Conservation (phyloP, 2,329 filamentous ascomycete genomes). For the Blastomyces gilchristii region DNA sequence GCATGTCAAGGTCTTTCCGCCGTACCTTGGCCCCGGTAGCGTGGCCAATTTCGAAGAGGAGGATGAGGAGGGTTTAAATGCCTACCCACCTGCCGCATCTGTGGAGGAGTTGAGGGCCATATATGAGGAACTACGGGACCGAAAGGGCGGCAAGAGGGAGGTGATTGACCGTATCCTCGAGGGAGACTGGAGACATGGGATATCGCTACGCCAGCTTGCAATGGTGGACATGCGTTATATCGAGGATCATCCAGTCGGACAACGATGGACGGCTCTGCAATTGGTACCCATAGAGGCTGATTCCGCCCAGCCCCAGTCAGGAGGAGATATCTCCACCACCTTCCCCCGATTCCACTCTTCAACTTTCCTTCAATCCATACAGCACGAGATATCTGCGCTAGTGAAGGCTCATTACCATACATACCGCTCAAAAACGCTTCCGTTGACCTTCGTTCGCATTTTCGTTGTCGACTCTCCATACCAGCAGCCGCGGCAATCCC, state of each 20-base stretch:
- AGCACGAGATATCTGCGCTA: slow-evolving; percentile 62
- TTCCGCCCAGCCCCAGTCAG: slow-evolving; percentile 16
- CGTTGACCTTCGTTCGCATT: slow-evolving; percentile 64
- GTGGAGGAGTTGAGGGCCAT: slow-evolving; percentile 56
- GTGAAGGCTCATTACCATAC: slow-evolving; percentile 78
- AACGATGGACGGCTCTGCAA: slow-evolving; percentile 46
- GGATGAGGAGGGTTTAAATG: slow-evolving; percentile 51
- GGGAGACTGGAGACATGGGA: slow-evolving; percentile 47
- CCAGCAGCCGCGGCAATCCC: slow-evolving; percentile 41
- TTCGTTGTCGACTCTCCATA: slow-evolving; percentile 75
- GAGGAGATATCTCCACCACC: slow-evolving; percentile 30
- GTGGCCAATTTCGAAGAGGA: slow-evolving; percentile 29
- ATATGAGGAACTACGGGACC: slow-evolving; percentile 50
- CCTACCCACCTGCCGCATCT: slow-evolving; percentile 58
- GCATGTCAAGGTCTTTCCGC: slow-evolving; percentile 50
- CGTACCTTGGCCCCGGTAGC: slow-evolving; percentile 39
- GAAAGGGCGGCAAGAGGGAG: slow-evolving; percentile 44
- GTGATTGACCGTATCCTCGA: slow-evolving; percentile 47
- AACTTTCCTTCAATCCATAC: slow-evolving; percentile 67
- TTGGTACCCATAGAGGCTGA: slow-evolving; percentile 26
- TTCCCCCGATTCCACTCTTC: slow-evolving; percentile 67
- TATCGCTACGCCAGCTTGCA: slow-evolving; percentile 46
- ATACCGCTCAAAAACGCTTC: slow-evolving; percentile 53
- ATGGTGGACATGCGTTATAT: slow-evolving; percentile 46
- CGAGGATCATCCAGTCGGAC: slow-evolving; percentile 40